Evolutionary conservation across 225 moss, liverwort and hornwort species (phyloP).

Genomic region (Bryum argenteum): DNA sequence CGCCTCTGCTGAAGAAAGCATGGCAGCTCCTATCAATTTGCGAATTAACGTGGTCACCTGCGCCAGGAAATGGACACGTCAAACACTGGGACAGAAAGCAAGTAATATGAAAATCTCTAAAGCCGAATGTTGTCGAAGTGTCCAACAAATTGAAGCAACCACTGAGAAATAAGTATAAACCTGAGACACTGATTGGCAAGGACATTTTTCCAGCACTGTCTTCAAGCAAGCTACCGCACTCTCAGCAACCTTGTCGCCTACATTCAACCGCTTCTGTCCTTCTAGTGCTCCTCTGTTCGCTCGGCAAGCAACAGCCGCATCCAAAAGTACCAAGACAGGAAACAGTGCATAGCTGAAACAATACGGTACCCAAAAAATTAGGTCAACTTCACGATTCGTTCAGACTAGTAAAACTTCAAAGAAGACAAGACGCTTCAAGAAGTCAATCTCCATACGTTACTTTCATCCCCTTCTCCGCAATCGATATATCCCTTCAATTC

Average conservation of each 20-base stretch:
- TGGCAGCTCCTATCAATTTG: slow-evolving; percentile 79
- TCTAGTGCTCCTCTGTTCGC: slow-evolving; percentile 33
- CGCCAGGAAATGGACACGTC: slow-evolving; percentile 14
- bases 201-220: slow-evolving; percentile 66
- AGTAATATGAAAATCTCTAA: not conserved
- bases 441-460: not conserved
- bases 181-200: slow-evolving; percentile 67
- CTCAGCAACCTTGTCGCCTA: slow-evolving; percentile 86
- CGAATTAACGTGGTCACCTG: slow-evolving; percentile 70
- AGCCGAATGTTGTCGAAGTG: not conserved
- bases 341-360: slow-evolving; percentile 80
- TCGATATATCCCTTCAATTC: not conserved
- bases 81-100: not conserved
- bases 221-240: slow-evolving; percentile 61
- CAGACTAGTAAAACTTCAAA: not conserved
- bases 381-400: slow-evolving; percentile 2
- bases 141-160: slow-evolving; percentile 2
- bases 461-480: not conserved
- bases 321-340: slow-evolving; percentile 76
- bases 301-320: slow-evolving; percentile 72
- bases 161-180: slow-evolving; percentile 37
- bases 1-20: slow-evolving; percentile 75
- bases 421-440: not conserved
- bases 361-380: not conserved
- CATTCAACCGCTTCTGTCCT: slow-evolving; percentile 41